phyloP scores from a whole-genome alignment of 768 basidiomycete species.

The Leucocoprinus leucothites region DNA sequence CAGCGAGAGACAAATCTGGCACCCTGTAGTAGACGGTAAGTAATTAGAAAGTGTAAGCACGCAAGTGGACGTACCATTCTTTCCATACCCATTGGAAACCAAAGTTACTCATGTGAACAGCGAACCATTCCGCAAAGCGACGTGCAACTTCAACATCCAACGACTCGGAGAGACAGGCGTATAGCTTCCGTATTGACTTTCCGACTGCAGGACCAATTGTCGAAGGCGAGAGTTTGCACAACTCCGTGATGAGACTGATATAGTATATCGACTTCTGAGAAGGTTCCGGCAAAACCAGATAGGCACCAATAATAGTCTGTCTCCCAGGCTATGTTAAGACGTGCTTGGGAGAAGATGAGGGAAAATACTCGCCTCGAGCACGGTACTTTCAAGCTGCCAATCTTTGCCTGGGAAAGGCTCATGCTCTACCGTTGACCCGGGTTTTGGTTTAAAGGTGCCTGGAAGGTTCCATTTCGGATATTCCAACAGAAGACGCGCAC shows the following conservation, averaged over 20 bases:
- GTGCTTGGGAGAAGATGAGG: not conserved
- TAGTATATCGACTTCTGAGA: conserved; percentile 82
- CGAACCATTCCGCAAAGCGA: conserved; percentile 92
- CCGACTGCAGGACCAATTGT: conserved; percentile 97
- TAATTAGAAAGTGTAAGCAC: not conserved
- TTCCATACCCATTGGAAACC: conserved; percentile 99
- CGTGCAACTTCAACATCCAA: conserved; percentile 82
- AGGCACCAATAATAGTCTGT: conserved; percentile 69
- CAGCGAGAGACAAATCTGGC: conserved; percentile 70
- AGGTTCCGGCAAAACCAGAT: conserved; percentile 76
- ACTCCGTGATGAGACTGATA: conserved; percentile 82
- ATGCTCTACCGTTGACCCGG: conserved; percentile 49
- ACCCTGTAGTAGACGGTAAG: conserved; percentile 50
- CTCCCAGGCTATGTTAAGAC: not conserved
- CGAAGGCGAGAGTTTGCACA: conserved; percentile 90
- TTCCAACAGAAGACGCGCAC: conserved; percentile 81
- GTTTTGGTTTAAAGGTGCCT: conserved; percentile 83
- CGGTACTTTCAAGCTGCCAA: conserved; percentile 86
- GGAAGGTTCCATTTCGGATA: conserved; percentile 79
- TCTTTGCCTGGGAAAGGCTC: conserved; percentile 62
- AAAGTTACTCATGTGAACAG: conserved; percentile 96
- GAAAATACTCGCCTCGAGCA: conserved; percentile 66
- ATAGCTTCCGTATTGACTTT: conserved; percentile 89
- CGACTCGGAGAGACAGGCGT: conserved; percentile 73
- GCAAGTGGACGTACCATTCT: conserved; percentile 71